A percentile compares a stretch with the other conserved stretches of the same genome.
phyloP scores from a whole-genome alignment of 75 land plant species.

The Selaginella tamariscina region DNA sequence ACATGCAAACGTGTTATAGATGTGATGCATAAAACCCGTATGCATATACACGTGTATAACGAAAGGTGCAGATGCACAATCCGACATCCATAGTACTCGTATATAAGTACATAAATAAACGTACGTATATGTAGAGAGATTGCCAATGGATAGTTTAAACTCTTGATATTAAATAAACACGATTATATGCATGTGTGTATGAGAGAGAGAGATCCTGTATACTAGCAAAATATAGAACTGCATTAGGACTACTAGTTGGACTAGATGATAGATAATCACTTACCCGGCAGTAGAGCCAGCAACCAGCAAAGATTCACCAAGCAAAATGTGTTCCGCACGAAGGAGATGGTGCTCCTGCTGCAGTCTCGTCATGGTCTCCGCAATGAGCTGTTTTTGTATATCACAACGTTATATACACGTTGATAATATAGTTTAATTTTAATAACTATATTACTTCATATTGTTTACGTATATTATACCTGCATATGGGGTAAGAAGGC shows the following conservation, averaged over 20 bases:
- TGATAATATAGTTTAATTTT: no score
- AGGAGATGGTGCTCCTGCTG: conserved; percentile 56
- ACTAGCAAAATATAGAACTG: no score
- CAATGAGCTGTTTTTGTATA: conserved; percentile 41
- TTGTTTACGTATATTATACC: conserved; percentile 38
- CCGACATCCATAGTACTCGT: background rate
- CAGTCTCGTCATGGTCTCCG: conserved; percentile 57
- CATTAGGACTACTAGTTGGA: no score
- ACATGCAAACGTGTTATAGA: background rate
- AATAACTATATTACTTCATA: no score
- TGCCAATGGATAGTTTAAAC: no score
- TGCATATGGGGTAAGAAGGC: conserved; percentile 72
- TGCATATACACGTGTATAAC: no score
- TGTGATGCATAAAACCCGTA: background rate
- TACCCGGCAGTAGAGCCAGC: conserved; percentile 97
- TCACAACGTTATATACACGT: background rate
- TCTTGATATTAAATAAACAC: no score
- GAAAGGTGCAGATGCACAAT: background rate
- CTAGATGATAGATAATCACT: no score
- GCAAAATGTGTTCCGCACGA: conserved; percentile 72
- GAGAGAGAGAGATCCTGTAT: no score
- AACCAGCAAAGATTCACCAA: conserved; percentile 85
- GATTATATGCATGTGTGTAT: no score
- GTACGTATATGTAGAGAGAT: no score
- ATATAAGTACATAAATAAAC: background rate